Conservation (phyloP, 2,329 filamentous ascomycete genomes). For the Penicillium sp. region DNA sequence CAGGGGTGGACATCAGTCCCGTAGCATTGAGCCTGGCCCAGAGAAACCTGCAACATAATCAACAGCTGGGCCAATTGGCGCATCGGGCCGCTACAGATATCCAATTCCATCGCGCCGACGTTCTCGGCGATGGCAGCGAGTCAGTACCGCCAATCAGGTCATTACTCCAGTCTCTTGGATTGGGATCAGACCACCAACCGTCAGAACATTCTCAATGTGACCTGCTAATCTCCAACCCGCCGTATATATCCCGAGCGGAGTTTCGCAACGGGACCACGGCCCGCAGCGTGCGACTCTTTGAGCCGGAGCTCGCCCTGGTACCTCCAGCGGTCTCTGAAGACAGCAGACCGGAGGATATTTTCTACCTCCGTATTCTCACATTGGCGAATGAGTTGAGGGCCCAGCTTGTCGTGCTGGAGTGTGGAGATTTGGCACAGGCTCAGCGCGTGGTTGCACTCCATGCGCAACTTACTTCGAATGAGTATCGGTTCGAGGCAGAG, state of each 20-base stretch:
- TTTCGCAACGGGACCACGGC: conserved; percentile 63
- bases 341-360: conserved; percentile 33
- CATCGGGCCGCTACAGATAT: conserved; percentile 37
- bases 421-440: conserved; percentile 38
- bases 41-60: conserved; percentile 63
- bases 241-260: conserved; percentile 73
- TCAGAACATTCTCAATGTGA: conserved; percentile 47
- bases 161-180: conserved; percentile 11
- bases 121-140: conserved; percentile 28
- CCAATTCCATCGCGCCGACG: conserved; percentile 51
- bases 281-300: conserved; percentile 76
- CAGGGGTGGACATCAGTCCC: conserved; percentile 73
- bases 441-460: conserved; percentile 31
- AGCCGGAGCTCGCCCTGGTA: conserved; percentile 80
- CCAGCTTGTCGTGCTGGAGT: conserved; percentile 39
- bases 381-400: conserved; percentile 26
- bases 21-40: conserved; percentile 66
- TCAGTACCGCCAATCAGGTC: conserved; percentile 14
- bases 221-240: conserved; percentile 83
- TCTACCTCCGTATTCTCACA: conserved; percentile 37
- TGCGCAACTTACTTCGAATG: conserved; percentile 2
- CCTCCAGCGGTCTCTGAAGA: conserved; percentile 45
- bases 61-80: conserved; percentile 29
- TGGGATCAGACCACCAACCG: neutral
- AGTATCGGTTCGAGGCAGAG: conserved; percentile 6